These are phyloP conservation scores for Phycomyces nitens DNA, from an alignment of 192 early-diverging fungal genomes.

Conservation along the genomic window DNA sequence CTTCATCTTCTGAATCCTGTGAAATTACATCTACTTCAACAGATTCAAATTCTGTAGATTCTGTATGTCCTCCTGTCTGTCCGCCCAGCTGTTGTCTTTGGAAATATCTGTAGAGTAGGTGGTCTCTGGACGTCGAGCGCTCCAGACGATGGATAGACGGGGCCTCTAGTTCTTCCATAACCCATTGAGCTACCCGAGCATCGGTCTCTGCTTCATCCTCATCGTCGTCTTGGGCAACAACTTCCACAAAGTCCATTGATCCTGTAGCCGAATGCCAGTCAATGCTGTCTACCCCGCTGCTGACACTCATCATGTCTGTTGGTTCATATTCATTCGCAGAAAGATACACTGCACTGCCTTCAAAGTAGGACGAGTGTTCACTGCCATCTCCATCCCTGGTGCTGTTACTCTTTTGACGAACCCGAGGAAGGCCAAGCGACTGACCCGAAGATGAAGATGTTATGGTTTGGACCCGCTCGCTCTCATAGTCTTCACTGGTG, in stretches of 20 bases:
- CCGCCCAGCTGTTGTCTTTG: background rate
- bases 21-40: background rate
- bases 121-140: background rate
- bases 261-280: background rate
- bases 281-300: background rate
- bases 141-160: background rate
- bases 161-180: background rate
- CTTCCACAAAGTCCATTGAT: conserved; percentile 1
- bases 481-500: background rate
- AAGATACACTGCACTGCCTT: background rate
- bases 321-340: background rate
- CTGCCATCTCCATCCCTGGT: background rate
- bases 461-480: background rate
- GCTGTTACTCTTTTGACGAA: background rate
- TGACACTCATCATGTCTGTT: background rate
- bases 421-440: background rate
- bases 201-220: background rate
- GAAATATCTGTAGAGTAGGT: background rate
- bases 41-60: background rate
- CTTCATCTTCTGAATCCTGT: background rate
- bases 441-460: background rate
- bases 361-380: background rate
- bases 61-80: background rate
- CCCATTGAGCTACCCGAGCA: background rate
- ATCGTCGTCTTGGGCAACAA: background rate